Evolutionary conservation across 495 filamentous ascomycete species (phyloP), one percentile per base, ranked within the genome.

Genomic region (Thozetella sp.): DNA sequence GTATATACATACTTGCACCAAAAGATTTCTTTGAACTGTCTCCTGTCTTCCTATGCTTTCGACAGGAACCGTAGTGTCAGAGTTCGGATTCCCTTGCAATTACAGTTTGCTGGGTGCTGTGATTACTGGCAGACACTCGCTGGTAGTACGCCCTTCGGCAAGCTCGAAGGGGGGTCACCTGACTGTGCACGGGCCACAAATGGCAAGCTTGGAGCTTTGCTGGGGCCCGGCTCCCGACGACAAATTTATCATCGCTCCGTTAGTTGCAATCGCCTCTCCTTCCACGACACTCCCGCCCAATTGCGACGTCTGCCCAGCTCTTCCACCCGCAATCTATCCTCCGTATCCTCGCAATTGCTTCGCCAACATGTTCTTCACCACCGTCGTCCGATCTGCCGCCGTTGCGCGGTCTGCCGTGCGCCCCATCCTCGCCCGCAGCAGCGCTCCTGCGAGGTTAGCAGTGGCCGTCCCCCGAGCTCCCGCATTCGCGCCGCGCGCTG

Each of bases 361-460:
- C 22, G 9, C 17, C 64, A 88, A 57, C 37, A 97, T 97, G 93
- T 90, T 96, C 80, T 90, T 93, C 78, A 86, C 90, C 73, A 86
- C 89, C 73, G 73, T 93, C 73, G 82, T 93, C 78, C 91, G 84
- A 65, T 82, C 86, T 51, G 80, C 83, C 62, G 74, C 80, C 67
- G 79, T 79, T 58, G 72, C 79, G 61, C 76, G 80, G 58, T 76
- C 71, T 63, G 84, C 81, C 64, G 73, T 85, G 65, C 80, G 83
- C 71, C 71, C 80, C 60, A n/a, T n/a, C n/a, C 79, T 86, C 73
- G 81, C 83, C 71, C 77, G 81, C 73, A 83, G 81, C 73, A 83
- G 81, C 73, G 75, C 75, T 59, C 80, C 78, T 68, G 72, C 79
- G 65, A 80, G 80, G 69, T 75, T 83, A 67, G 77, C 82, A 68